phyloP scores from a whole-genome alignment of 257 asterid genomes.

The Apocynum venetum region DNA sequence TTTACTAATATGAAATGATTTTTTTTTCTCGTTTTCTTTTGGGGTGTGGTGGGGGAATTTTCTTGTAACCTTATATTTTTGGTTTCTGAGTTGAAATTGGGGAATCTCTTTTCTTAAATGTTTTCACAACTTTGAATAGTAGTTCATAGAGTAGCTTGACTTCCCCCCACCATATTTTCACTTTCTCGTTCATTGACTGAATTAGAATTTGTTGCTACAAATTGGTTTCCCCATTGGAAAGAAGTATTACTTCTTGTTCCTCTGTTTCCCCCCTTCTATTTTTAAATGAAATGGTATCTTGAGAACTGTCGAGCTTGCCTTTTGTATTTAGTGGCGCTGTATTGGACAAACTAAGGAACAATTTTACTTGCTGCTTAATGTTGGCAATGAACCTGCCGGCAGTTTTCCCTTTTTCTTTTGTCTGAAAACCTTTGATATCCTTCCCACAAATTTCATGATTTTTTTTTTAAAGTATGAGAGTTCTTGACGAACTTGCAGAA shows the following conservation, averaged over 20 bases:
- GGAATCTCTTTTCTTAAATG: background rate
- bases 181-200: background rate
- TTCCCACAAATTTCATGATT: background rate
- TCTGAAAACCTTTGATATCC: background rate
- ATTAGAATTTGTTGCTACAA: too few relatives aligned
- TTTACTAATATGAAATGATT: background rate
- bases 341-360: background rate
- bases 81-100: background rate
- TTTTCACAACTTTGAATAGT: background rate
- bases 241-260: background rate
- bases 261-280: background rate
- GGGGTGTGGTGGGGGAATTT: too few relatives aligned
- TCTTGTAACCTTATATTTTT: background rate
- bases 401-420: background rate
- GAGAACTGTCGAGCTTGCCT: background rate
- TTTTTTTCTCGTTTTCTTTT: background rate
- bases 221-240: background rate
- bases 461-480: background rate
- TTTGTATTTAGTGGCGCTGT: background rate
- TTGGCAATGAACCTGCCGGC: background rate
- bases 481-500: background rate
- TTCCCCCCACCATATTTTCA: background rate
- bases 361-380: background rate
- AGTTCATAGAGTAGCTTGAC: background rate
- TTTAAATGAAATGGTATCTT: background rate